Percentiles rank a stretch among this genome's conserved stretches.
Conservation (phyloP, 1,284 basidiomycete genomes). For the Vanrija pseudolonga region DNA sequence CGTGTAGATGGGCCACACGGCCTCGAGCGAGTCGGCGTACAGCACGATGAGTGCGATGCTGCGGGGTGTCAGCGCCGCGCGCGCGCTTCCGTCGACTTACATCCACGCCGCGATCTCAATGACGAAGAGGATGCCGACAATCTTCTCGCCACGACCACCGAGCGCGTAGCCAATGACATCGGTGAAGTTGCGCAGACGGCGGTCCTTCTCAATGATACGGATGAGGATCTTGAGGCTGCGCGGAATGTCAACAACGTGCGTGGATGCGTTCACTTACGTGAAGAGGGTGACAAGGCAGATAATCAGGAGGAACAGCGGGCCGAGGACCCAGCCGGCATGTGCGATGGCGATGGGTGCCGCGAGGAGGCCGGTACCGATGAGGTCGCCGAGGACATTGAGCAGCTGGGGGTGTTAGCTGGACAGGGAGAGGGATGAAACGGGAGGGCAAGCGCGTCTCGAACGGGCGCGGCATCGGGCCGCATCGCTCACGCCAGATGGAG, state of each 20-base stretch:
- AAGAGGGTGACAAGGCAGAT: constrained; percentile 78
- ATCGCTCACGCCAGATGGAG: too few relatives aligned
- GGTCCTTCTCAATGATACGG: constrained; percentile 42
- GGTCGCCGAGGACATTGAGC: constrained; percentile 78
- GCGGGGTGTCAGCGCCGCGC: constrained; percentile 2
- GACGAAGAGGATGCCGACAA: constrained; percentile 73
- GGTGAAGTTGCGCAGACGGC: constrained; percentile 40
- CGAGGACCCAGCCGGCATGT: constrained; percentile 78
- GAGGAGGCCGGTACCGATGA: constrained; percentile 82
- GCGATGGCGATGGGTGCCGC: constrained; percentile 82
- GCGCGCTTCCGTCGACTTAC: constrained; percentile 19
- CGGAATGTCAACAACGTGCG: not conserved
- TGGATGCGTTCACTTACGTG: constrained; percentile 60
- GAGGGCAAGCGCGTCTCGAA: too few relatives aligned
- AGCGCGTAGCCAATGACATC: constrained; percentile 42
- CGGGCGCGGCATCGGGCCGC: too few relatives aligned
- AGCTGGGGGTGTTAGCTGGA: constrained; percentile 55
- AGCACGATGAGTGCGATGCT: constrained; percentile 80
- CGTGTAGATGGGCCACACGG: constrained; percentile 64
- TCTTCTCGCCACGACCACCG: constrained; percentile 61
- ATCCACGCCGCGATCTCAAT: constrained; percentile 69
- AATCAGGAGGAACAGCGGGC: constrained; percentile 64
- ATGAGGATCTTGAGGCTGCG: constrained; percentile 43
- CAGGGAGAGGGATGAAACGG: too few relatives aligned
- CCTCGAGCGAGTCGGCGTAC: constrained; percentile 75